Evolutionary conservation across 331 rosid species (phyloP).

Genomic region (Spiraea crenata): DNA sequence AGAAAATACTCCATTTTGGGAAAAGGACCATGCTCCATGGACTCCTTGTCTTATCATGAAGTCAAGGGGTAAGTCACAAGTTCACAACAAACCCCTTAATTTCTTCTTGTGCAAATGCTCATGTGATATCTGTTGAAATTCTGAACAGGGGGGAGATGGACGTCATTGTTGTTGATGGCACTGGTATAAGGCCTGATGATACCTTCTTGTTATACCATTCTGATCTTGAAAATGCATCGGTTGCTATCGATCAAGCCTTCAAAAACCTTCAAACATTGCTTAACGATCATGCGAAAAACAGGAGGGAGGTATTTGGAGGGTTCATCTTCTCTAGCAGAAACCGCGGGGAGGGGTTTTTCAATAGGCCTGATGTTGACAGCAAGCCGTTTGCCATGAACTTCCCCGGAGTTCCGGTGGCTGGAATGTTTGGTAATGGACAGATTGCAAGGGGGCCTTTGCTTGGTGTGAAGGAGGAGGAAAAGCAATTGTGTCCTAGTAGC

Average conservation of each 20-base stretch:
- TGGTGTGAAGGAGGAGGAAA: neutral
- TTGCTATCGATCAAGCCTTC: neutral
- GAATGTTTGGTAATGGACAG: constrained; percentile 21
- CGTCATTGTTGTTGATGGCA: constrained; percentile 1
- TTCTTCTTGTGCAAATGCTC: neutral
- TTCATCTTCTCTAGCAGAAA: constrained; percentile 20
- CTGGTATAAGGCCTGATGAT: constrained; percentile 18
- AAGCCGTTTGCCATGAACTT: constrained; percentile 7
- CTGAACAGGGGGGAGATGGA: constrained; percentile 5
- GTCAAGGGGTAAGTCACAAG: constrained; percentile 44
- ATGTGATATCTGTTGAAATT: neutral
- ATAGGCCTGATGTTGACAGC: neutral
- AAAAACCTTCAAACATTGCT: neutral
- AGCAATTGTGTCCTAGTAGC: neutral
- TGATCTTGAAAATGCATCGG: constrained; percentile 9
- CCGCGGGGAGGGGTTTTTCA: constrained; percentile 14
- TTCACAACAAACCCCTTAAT: neutral
- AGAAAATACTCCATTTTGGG: constrained; percentile 39
- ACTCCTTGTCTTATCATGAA: constrained; percentile 47
- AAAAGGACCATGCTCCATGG: constrained; percentile 34
- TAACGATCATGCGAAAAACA: neutral
- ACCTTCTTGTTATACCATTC: constrained; percentile 19
- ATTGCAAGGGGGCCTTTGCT: constrained; percentile 28
- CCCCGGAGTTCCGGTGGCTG: constrained; percentile 23
- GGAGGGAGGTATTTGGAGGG: constrained; percentile 17